Evolutionary conservation across 2,329 filamentous ascomycete genomes (phyloP).

Genomic region (Penicillium crustosum): DNA sequence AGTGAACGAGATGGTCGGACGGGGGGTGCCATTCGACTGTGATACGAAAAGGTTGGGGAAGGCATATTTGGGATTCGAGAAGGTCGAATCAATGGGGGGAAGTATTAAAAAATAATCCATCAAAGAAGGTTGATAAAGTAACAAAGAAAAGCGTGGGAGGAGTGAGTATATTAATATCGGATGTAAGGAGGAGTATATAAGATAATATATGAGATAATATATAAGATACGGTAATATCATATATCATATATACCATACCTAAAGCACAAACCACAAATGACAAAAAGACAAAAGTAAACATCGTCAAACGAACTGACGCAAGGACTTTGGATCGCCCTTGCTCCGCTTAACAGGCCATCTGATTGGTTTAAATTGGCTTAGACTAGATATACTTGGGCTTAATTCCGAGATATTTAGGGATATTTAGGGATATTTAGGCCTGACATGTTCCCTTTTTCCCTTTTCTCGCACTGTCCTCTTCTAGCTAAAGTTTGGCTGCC

Average conservation of each 20-base stretch:
- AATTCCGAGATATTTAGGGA: neutral
- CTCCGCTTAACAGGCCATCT: slow-evolving; percentile 1
- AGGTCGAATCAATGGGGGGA: neutral
- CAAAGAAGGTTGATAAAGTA: neutral
- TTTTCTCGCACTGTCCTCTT: neutral
- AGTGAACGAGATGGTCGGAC: slow-evolving; percentile 37
- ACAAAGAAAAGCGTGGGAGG: slow-evolving; percentile 1
- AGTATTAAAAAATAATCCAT: neutral
- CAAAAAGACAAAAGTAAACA: neutral
- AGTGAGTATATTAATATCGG: neutral
- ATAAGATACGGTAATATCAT: neutral
- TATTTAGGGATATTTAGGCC: neutral
- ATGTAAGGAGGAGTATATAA: neutral
- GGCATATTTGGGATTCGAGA: slow-evolving; percentile 19
- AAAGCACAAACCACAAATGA: no score
- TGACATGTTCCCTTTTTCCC: neutral
- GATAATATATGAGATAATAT: neutral
- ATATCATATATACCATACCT: no score
- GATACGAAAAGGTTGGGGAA: slow-evolving; percentile 19
- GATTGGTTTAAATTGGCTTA: slow-evolving; percentile 12
- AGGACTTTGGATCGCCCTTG: slow-evolving; percentile 13
- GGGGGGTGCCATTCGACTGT: slow-evolving; percentile 32
- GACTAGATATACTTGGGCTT: neutral
- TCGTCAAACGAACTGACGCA: slow-evolving; percentile 14
- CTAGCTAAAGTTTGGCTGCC: slow-evolving; percentile 49